Evolutionary conservation across 1,139 yeast genomes (phyloP).

Genomic region (Blastobotrys arbuscula): DNA sequence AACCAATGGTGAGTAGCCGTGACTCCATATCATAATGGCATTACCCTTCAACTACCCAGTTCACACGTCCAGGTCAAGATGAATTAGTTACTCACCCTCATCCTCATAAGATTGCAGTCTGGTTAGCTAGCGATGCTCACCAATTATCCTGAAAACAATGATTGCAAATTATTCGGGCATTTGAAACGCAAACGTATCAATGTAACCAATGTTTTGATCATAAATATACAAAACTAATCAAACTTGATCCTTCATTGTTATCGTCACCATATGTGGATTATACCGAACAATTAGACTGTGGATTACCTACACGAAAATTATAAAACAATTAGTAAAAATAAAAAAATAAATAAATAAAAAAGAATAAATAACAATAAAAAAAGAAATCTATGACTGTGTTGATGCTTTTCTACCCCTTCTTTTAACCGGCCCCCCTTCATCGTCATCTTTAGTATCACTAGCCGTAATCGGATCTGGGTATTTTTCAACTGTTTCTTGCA

Average conservation of each 20-base stretch:
- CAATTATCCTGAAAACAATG: background rate
- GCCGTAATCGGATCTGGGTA: slow-evolving; percentile 40
- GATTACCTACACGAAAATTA: background rate
- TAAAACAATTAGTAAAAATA: background rate
- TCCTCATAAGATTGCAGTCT: slow-evolving; percentile 1
- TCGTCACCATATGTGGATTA: background rate
- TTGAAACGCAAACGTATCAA: background rate
- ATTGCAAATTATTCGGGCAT: slow-evolving; percentile 5
- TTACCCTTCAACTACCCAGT: background rate
- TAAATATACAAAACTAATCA: background rate
- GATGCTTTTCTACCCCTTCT: background rate
- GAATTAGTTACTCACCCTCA: slow-evolving; percentile 6
- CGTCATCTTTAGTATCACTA: slow-evolving; percentile 8
- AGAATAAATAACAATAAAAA: background rate
- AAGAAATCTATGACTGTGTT: background rate
- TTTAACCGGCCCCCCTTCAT: slow-evolving; percentile 5
- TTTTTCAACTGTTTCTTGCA: slow-evolving; percentile 67
- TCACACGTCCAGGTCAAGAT: background rate
- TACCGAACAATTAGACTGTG: slow-evolving; percentile 1
- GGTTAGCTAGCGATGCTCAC: background rate
- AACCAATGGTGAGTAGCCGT: slow-evolving; percentile 4
- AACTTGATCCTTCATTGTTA: background rate
- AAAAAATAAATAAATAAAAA: background rate
- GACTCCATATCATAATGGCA: slow-evolving; percentile 3
- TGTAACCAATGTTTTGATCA: background rate